Conservation (phyloP, 1,284 basidiomycete genomes). For the Pascua sp. region DNA sequence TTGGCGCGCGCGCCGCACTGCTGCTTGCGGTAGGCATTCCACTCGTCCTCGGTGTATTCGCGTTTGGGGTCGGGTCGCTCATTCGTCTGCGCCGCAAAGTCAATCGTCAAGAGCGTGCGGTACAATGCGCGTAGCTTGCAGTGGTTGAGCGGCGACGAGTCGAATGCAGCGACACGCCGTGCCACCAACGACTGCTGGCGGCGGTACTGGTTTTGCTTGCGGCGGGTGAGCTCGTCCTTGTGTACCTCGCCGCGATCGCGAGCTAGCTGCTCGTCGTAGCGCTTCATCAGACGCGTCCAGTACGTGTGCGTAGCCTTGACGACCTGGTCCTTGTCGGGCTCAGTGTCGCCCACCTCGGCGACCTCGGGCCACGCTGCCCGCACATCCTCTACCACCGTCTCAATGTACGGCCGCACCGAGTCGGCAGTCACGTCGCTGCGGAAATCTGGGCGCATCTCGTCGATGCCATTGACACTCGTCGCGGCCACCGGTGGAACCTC, state of each 20-base stretch:
- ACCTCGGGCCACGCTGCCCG: conserved; percentile 27
- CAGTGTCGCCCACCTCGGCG: conserved; percentile 24
- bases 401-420: conserved; percentile 35
- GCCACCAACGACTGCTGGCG: conserved; percentile 46
- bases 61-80: conserved; percentile 40
- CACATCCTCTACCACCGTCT: conserved; percentile 33
- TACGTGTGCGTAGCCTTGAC: conserved; percentile 39
- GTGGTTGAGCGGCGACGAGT: conserved; percentile 41
- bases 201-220: conserved; percentile 46
- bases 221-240: conserved; percentile 41
- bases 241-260: conserved; percentile 41
- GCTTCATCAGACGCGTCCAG: conserved; percentile 41
- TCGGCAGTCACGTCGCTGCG: conserved; percentile 21
- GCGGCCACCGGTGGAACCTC: conserved; percentile 23
- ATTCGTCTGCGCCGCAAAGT: conserved; percentile 42
- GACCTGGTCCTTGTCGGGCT: conserved; percentile 35
- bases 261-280: conserved; percentile 39
- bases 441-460: conserved; percentile 44
- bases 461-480: conserved; percentile 30
- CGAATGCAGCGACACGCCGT: conserved; percentile 39
- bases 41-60: conserved; percentile 42
- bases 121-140: conserved; percentile 44
- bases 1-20: conserved; percentile 24
- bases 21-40: conserved; percentile 41
- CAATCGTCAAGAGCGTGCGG: conserved; percentile 46